Conservation (phyloP, 2,329 filamentous ascomycete species). For the Fusarium virguliforme region DNA sequence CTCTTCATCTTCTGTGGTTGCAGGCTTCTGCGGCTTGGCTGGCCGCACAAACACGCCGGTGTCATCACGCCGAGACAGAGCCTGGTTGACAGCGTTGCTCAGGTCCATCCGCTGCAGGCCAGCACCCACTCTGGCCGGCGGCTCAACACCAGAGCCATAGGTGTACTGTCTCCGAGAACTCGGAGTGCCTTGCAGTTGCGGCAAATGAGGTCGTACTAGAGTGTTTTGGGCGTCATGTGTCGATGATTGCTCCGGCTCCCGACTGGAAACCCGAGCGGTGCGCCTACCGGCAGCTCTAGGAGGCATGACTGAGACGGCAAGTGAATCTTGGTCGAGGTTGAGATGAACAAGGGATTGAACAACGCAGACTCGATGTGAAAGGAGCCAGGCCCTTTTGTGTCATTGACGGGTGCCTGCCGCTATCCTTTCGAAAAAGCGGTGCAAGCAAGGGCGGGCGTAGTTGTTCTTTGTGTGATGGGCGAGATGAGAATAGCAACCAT, state of each 20-base stretch:
- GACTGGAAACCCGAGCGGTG: constrained; percentile 37
- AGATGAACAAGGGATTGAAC: constrained; percentile 18
- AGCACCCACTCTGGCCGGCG: constrained; percentile 47
- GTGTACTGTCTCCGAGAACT: constrained; percentile 58
- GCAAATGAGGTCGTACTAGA: constrained; percentile 45
- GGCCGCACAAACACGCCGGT: constrained; percentile 42
- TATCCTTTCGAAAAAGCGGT: constrained; percentile 20
- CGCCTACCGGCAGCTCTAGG: constrained; percentile 43
- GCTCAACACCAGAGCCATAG: constrained; percentile 58
- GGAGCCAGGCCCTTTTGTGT: constrained; percentile 33
- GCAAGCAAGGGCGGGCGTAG: constrained; percentile 11
- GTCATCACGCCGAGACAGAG: constrained; percentile 44
- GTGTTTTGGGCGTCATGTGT: constrained; percentile 24
- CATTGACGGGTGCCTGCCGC: constrained; percentile 36
- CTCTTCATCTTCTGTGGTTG: constrained; percentile 44
- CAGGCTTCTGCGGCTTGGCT: constrained; percentile 14
- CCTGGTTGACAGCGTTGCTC: constrained; percentile 52
- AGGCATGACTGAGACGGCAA: constrained; percentile 42
- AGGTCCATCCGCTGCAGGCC: constrained; percentile 50
- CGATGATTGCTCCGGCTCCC: constrained; percentile 39
- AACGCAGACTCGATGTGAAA: constrained; percentile 23
- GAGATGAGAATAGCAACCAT: constrained; percentile 45
- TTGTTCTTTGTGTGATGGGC: constrained; percentile 34
- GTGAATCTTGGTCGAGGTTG: background rate
- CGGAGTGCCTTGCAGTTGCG: constrained; percentile 53